Evolutionary conservation across 768 basidiomycete genomes (phyloP).

Genomic region (Rhodotorula babjevae): DNA sequence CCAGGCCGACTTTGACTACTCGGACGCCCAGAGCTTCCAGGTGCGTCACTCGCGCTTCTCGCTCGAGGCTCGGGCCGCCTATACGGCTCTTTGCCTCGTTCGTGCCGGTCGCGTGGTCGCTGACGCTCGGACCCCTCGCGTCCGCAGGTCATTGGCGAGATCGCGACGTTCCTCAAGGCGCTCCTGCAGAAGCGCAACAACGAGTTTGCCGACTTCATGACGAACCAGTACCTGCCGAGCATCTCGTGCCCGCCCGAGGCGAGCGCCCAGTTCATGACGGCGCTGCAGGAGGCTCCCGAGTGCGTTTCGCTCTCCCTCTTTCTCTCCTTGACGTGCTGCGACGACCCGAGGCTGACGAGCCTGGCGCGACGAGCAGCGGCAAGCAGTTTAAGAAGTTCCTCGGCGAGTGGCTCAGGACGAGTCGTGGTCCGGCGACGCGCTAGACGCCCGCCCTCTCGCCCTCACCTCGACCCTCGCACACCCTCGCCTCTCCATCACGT

Average conservation of each 20-base stretch:
- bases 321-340: background rate
- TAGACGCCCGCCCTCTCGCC: background rate
- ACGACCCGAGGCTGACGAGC: no score
- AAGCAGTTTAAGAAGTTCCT: slow-evolving; percentile 40
- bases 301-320: background rate
- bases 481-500: background rate
- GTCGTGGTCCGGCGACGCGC: background rate
- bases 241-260: slow-evolving; percentile 78
- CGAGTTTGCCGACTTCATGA: slow-evolving; percentile 77
- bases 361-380: slow-evolving; percentile 6
- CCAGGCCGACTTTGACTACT: slow-evolving; percentile 72
- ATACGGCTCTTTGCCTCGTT: no score
- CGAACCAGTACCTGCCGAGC: slow-evolving; percentile 73
- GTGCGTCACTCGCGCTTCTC: slow-evolving; percentile 52
- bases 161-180: slow-evolving; percentile 74
- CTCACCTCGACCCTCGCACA: background rate
- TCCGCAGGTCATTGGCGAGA: slow-evolving; percentile 76
- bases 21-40: slow-evolving; percentile 77
- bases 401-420: slow-evolving; percentile 25
- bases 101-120: no score
- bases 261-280: slow-evolving; percentile 33
- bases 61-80: no score
- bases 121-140: background rate
- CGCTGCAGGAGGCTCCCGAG: slow-evolving; percentile 34
- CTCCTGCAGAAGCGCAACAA: slow-evolving; percentile 69